Base-by-base conservation (phyloP, 2,329 filamentous ascomycete genomes). In the Moelleriella libera region DNA sequence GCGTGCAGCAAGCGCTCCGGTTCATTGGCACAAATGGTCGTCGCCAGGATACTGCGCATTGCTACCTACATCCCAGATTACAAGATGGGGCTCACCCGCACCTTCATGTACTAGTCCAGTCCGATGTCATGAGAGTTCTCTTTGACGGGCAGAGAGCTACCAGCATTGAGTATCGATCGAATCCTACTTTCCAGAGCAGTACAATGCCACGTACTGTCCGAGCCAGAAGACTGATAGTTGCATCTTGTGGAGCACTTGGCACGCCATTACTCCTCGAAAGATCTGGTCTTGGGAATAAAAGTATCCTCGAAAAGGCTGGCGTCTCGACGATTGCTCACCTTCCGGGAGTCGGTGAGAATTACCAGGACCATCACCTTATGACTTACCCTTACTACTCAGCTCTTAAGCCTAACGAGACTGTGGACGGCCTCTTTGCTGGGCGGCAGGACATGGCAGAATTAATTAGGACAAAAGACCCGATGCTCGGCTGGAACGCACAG, bases 331-430 rank as follows among this genome's bases (percentile, higher is more conserved):
- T 42, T n/a, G 9, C 21, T 9, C 9, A 10, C 7, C 41, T 42
- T 8, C 41, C 41, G 14, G 41, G 41, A 11, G 41, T 42, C 7
- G 41, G 41, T 28, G 9, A 14, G 7, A 28, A 28, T 14, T 72
- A 73, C 0, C 72, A 56, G 21, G 55, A 60, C 21, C 57, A 55
- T 5, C 69, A 80, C 48, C 59, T 77, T 4, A 50, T 71, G 1
- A 53, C 74, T 0, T 72, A 70, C 50, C 10, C 21, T 9, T 42
- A 42, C 41, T 11, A n/a, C 7, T 10, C 10, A 7, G 41, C 12
- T 5, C 58, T 42, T 2, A 7, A 9, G 8, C 12, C 41, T 10
- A 2, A 10, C 14, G 41, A 42, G 21, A 42, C 10, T n/a, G 9
- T 42, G 12, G 41, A 42, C 41, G n/a, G 41, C 14, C 12, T 42